Base-by-base conservation (phyloP, 768 basidiomycete genomes). In the Porpolomopsis calyptriformis region DNA sequence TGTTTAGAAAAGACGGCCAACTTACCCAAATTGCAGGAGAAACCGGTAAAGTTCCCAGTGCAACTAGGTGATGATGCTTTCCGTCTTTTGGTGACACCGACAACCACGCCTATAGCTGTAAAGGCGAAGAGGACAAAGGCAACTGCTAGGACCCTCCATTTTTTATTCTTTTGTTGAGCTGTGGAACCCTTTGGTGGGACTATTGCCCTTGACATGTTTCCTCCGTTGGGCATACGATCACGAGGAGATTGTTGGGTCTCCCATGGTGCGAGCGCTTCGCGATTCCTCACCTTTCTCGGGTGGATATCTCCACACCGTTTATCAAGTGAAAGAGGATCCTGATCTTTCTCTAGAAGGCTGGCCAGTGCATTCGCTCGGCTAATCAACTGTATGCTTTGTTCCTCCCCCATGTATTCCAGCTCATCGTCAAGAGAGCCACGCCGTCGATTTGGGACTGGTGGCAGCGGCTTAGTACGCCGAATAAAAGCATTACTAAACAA, bases 401-500 rank as follows among this genome's bases (percentile, higher is more conserved):
- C 80, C 37, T 57, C 60, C 47, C 63, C 67, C 37, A 65, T 64
- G 51, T 69, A 62, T 29, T 66, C 68, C 44, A 57, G 60, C 49
- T 74, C 73, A 10, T 57, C 56, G 2, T 66, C 58, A 26, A 76
- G 53, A 6, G 74, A 60, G 16, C 71, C 68, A 39, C 70, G 59
- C 2, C 76, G 71, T 11, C 76, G 67, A 16, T 60, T 62, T 12
- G 80, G 80, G 20, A 82, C 67, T 1, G 77, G 78, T 5, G 80
- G 79, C 12, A 82, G 60, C 3, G 78, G 77, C 55, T 80, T 80
- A 20, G 59, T 70, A 47, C 67, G 64, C 72, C 74, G 69, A 25
- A 59, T 49, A 41, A 73, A 53, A 29, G 64, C 55, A 24, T 63
- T 64, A 27, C 57, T 57, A 29, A 70, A 47, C 5, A 69, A 72